A percentile compares a stretch with the other conserved stretches of the same genome.
Evolutionary conservation across 805 yeast species (phyloP).

Genomic region (Monosporozyma solicola): DNA sequence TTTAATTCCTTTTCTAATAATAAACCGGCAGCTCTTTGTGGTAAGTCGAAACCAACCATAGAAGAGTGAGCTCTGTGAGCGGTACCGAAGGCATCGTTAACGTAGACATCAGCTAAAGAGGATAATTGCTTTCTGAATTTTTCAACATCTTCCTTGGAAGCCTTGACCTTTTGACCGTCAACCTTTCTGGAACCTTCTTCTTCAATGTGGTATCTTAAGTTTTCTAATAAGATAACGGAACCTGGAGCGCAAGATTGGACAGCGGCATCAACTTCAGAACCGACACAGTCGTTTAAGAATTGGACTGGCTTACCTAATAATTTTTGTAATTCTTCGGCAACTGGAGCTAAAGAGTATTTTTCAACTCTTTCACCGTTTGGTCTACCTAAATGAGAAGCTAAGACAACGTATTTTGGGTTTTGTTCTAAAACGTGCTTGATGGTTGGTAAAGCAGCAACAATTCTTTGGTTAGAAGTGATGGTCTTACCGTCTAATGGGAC

Average conservation of each 20-base stretch:
- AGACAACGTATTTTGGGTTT: slow-evolving; percentile 81
- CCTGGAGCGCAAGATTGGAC: slow-evolving; percentile 70
- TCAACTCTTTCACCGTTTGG: slow-evolving; percentile 89
- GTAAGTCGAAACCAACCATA: slow-evolving; percentile 73
- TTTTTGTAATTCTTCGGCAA: slow-evolving; percentile 77
- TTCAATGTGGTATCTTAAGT: slow-evolving; percentile 97
- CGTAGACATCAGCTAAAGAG: slow-evolving; percentile 90
- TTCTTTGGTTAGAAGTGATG: slow-evolving; percentile 99
- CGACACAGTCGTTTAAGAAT: slow-evolving; percentile 89
- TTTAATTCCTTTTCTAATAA: slow-evolving; percentile 93
- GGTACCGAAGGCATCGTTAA: slow-evolving; percentile 98
- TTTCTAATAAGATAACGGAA: slow-evolving; percentile 83
- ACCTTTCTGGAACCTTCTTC: slow-evolving; percentile 91
- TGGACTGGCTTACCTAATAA: slow-evolving; percentile 66
- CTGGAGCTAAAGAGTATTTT: slow-evolving; percentile 90
- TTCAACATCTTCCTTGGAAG: slow-evolving; percentile 73
- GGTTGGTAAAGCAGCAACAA: slow-evolving; percentile 98
- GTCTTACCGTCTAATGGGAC: slow-evolving; percentile 92
- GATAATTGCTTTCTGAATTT: slow-evolving; percentile 86
- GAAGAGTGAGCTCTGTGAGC: slow-evolving; percentile 99
- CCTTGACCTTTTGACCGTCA: slow-evolving; percentile 90
- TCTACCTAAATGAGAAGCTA: slow-evolving; percentile 98
- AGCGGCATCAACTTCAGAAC: slow-evolving; percentile 76
- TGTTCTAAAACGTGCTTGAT: slow-evolving; percentile 89
- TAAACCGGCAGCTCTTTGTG: slow-evolving; percentile 98